Conservation (phyloP, 2,329 filamentous ascomycete genomes). For the Rhynchosporium agropyri region DNA sequence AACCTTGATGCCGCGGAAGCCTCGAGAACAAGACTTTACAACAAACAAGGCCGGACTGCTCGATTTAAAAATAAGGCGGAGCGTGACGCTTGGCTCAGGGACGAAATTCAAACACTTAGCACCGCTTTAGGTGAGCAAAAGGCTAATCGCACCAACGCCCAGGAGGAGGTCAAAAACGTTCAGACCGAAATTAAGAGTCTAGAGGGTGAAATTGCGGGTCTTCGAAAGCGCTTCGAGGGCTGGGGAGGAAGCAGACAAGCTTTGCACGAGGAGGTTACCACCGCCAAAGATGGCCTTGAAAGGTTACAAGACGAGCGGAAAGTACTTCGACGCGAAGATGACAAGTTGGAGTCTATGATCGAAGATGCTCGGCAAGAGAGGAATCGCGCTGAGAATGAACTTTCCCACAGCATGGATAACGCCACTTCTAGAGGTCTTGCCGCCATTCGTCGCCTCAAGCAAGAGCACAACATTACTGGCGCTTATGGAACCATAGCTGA, state of each 20-base stretch:
- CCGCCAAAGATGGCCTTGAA: conserved; percentile 77
- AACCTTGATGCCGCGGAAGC: conserved; percentile 78
- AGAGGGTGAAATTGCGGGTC: conserved; percentile 70
- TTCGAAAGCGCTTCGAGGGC: conserved; percentile 75
- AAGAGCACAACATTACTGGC: conserved; percentile 76
- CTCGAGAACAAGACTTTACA: conserved; percentile 76
- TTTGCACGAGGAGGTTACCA: conserved; percentile 73
- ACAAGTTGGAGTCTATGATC: conserved; percentile 79
- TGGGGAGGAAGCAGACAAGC: conserved; percentile 74
- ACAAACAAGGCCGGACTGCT: conserved; percentile 87
- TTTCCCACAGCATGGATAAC: conserved; percentile 86
- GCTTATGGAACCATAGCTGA: conserved; percentile 93
- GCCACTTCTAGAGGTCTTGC: conserved; percentile 84
- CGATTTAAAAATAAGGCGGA: conserved; percentile 88
- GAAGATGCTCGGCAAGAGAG: conserved; percentile 75
- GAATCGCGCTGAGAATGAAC: conserved; percentile 73
- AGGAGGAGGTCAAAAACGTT: conserved; percentile 77
- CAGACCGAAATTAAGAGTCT: conserved; percentile 71
- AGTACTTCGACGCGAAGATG: conserved; percentile 84
- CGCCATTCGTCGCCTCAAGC: conserved; percentile 81
- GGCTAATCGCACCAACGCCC: conserved; percentile 79
- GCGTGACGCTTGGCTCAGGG: conserved; percentile 79
- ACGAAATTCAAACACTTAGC: conserved; percentile 80
- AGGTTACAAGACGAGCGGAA: conserved; percentile 84
- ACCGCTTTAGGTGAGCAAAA: conserved; percentile 77